Base-by-base conservation (phyloP, 371 early-diverging fungal species). In the Coemansia sp. region DNA sequence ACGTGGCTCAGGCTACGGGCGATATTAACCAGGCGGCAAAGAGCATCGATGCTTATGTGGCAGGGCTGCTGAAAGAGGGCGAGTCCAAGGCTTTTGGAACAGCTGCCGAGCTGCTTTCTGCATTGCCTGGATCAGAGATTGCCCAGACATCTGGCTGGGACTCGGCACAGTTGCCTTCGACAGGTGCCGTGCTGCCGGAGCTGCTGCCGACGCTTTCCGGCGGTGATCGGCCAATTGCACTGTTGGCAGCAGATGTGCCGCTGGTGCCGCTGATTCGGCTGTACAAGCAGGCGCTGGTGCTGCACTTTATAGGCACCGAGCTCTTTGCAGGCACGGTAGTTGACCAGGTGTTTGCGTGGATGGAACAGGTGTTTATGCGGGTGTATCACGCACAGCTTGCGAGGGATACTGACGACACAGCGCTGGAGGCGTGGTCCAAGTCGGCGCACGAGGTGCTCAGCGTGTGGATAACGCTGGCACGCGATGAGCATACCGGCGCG, bases 381-480 rank as follows among this genome's bases (percentile, higher is more conserved):
- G 50, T 54, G 9, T 59, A 63, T 40, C 43, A 45, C 16, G 43
- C 68, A 10, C 68, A 68, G 50, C 58, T 55, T 57, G 31, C 30
- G 36, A 20, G 20, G n/a, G 39, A 20, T 8, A 30, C 16, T 31
- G 12, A 35, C 26, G 55, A n/a, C 47, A 16, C 47, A 57, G 38
- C 48, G 5, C 30, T 26, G n/a, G 31, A 6, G 14, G 61, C 35
- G 20, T 69, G 66, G 74, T 40, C 33, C 5, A 26, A 31, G 12
- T 50, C 72, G 4, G 55, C 66, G 0, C 59, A 57, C 20, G 74
- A 70, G 45, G 62, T 62, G 1, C 45, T 72, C 34, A 55, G 53
- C 33, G 35, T 51, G 47, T 72, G 74, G 74, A 53, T 65, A 2
- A 43, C 43, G 10, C 55, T 72, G 33, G 61, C 74, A 9, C 60